Percentiles rank a stretch among this genome's conserved stretches.
Evolutionary conservation across 2,329 filamentous ascomycete genomes (phyloP).

Genomic region (Penicillium polonicum): DNA sequence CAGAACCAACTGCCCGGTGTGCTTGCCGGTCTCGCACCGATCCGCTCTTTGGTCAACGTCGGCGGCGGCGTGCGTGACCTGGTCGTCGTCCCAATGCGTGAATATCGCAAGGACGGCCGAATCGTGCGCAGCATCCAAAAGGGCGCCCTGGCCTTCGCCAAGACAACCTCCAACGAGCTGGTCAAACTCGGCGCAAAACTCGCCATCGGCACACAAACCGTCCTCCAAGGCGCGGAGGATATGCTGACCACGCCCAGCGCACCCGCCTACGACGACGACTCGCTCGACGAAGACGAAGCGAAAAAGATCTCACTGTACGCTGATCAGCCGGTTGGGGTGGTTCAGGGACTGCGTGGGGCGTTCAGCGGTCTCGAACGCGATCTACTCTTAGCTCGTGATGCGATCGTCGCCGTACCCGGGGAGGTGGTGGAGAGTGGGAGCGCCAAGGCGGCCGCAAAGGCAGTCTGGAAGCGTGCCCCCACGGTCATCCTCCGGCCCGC

Average conservation of each 20-base stretch:
- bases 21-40: constrained; percentile 81
- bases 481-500: constrained; percentile 89
- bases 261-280: constrained; percentile 56
- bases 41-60: constrained; percentile 89
- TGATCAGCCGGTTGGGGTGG: constrained; percentile 84
- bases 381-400: constrained; percentile 80
- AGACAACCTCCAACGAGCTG: constrained; percentile 90
- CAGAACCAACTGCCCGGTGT: constrained; percentile 85
- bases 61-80: constrained; percentile 83
- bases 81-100: constrained; percentile 82
- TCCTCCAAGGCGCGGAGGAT: constrained; percentile 83
- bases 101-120: constrained; percentile 92
- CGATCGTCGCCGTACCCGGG: constrained; percentile 89
- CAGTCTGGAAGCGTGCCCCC: constrained; percentile 78
- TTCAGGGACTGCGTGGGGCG: constrained; percentile 80
- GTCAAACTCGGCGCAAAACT: constrained; percentile 92
- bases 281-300: constrained; percentile 62
- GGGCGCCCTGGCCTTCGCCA: constrained; percentile 84
- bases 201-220: constrained; percentile 91
- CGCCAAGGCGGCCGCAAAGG: constrained; percentile 75
- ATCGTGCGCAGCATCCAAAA: constrained; percentile 90
- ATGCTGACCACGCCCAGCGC: constrained; percentile 55
- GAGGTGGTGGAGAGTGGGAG: constrained; percentile 85
- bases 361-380: constrained; percentile 82
- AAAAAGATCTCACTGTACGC: constrained; percentile 89